These are phyloP conservation scores for Aspergillaceae sp. DNA, from an alignment of 2,329 filamentous ascomycete genomes.

Conservation along the genomic window DNA sequence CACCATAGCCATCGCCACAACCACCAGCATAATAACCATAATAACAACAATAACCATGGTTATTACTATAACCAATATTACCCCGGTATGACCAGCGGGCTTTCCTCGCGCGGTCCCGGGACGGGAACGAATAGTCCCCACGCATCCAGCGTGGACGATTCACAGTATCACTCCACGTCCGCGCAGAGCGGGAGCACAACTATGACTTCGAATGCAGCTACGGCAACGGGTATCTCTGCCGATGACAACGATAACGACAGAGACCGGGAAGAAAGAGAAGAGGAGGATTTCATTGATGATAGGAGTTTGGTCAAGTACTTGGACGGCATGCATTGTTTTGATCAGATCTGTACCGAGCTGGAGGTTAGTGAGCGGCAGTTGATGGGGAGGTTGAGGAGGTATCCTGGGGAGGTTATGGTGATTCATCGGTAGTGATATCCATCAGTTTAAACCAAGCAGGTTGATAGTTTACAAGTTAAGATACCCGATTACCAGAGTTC, in stretches of 20 bases:
- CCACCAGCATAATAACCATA: conserved; percentile 1
- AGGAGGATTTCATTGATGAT: conserved; percentile 28
- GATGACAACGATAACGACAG: too few relatives aligned
- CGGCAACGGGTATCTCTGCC: too few relatives aligned
- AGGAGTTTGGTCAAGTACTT: conserved; percentile 33
- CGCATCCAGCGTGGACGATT: conserved; percentile 13
- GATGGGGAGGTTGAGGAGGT: conserved; percentile 34
- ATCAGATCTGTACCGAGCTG: conserved; percentile 44
- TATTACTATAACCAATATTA: conserved; percentile 2
- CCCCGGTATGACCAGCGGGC: conserved; percentile 11
- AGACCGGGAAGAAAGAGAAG: conserved; percentile 18
- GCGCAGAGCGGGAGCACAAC: conserved; percentile 17
- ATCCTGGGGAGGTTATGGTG: conserved; percentile 38
- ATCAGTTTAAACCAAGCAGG: conserved; percentile 1
- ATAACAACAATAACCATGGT: conserved; percentile 5
- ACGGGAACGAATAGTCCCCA: conserved; percentile 24
- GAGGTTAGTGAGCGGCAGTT: conserved; percentile 41
- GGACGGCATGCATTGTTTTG: conserved; percentile 43
- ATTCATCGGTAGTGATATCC: conserved; percentile 33
- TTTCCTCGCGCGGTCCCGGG: conserved; percentile 21
- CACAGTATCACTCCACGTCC: conserved; percentile 7
- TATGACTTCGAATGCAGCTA: too few relatives aligned
- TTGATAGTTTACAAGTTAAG: too few relatives aligned
- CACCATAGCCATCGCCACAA: conserved; percentile 9
- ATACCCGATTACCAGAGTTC: too few relatives aligned